phyloP scores from a whole-genome alignment of 164 flowering plant species.

The Malania oleifera region DNA sequence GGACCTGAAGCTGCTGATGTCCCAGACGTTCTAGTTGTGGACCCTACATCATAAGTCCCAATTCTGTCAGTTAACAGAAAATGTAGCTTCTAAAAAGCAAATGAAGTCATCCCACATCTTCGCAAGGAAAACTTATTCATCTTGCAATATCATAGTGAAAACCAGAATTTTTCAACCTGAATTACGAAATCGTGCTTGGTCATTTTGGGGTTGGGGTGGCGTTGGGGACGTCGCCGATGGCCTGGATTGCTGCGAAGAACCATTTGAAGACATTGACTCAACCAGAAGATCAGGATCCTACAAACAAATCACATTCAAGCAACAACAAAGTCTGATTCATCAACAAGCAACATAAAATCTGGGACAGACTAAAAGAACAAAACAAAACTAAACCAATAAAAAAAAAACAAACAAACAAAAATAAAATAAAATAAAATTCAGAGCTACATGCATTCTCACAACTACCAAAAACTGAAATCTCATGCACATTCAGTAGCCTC shows the following conservation, averaged over 20 bases:
- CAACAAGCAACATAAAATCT: not conserved
- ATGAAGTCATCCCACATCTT: not conserved
- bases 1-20: conserved; percentile 43
- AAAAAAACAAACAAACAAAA: not conserved
- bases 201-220: conserved; percentile 42
- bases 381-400: not conserved
- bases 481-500: too few species aligned
- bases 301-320: conserved; percentile 5
- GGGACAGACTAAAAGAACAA: not conserved
- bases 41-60: conserved; percentile 37
- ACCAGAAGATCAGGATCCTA: conserved; percentile 93
- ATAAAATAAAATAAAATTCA: not conserved
- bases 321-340: conserved; percentile 1
- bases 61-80: not conserved
- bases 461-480: too few species aligned
- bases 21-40: conserved; percentile 57
- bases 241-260: conserved; percentile 58
- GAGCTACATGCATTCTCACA: too few species aligned
- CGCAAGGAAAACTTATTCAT: too few species aligned
- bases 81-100: not conserved
- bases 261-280: conserved; percentile 64
- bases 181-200: conserved; percentile 45
- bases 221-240: conserved; percentile 49
- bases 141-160: not conserved
- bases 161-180: conserved; percentile 35